Evolutionary conservation across 345 rosid genomes (phyloP).

Genomic region (Salix arbutifolia): DNA sequence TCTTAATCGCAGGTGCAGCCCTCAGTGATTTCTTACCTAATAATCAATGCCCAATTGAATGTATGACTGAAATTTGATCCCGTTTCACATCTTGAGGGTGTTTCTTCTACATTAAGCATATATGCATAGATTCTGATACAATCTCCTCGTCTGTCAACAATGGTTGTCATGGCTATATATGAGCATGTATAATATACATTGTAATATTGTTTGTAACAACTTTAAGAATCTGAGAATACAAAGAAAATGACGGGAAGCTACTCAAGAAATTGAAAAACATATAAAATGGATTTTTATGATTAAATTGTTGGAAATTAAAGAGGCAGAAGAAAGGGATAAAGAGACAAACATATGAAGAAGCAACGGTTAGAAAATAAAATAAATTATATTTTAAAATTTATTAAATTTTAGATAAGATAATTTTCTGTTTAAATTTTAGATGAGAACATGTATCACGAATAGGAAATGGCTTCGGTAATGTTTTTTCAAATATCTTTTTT

Average conservation of each 20-base stretch:
- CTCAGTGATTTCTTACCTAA: not conserved
- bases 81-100: too few species aligned
- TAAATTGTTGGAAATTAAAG: not conserved
- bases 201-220: not conserved
- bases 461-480: too few species aligned
- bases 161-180: not conserved
- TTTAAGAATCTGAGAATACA: not conserved
- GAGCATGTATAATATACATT: not conserved
- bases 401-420: too few species aligned
- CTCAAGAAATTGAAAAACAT: not conserved
- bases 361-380: too few species aligned
- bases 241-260: not conserved
- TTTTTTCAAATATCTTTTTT: too few species aligned
- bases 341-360: constrained; percentile 2
- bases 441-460: too few species aligned
- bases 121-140: not conserved
- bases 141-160: not conserved
- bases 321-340: not conserved
- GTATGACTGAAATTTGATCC: not conserved
- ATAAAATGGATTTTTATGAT: not conserved
- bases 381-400: too few species aligned
- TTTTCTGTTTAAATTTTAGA: too few species aligned
- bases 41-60: not conserved
- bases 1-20: too few species aligned
- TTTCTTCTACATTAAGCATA: not conserved